Conservation (phyloP, 2,329 filamentous ascomycete genomes). For the Alternaria longipes region DNA sequence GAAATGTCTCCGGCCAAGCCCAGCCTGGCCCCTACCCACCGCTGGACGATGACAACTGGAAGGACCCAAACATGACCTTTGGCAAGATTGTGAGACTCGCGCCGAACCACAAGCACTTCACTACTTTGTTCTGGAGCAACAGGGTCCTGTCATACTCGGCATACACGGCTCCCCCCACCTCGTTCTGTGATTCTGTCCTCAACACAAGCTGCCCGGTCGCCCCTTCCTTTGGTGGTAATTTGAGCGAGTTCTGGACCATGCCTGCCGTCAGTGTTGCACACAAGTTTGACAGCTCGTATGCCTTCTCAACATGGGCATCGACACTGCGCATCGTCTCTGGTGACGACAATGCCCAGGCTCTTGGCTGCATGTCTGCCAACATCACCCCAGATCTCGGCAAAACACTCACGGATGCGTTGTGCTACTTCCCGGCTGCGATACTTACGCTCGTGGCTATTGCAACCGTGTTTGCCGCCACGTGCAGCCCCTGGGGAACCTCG, state of each 20-base stretch:
- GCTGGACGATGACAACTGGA: slow-evolving; percentile 66
- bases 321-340: slow-evolving; percentile 80
- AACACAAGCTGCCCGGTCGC: slow-evolving; percentile 72
- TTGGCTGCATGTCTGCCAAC: slow-evolving; percentile 83
- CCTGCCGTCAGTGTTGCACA: slow-evolving; percentile 78
- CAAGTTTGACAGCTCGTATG: slow-evolving; percentile 81
- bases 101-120: slow-evolving; percentile 66
- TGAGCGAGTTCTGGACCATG: slow-evolving; percentile 63
- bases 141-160: slow-evolving; percentile 81
- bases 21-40: slow-evolving; percentile 67
- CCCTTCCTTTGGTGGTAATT: slow-evolving; percentile 72
- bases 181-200: slow-evolving; percentile 72
- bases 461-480: slow-evolving; percentile 84
- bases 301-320: slow-evolving; percentile 82
- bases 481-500: slow-evolving; percentile 90
- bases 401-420: slow-evolving; percentile 72
- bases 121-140: slow-evolving; percentile 76
- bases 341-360: slow-evolving; percentile 66
- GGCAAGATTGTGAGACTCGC: slow-evolving; percentile 81
- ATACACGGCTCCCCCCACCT: slow-evolving; percentile 59
- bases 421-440: slow-evolving; percentile 79
- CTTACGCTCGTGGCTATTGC: slow-evolving; percentile 82
- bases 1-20: slow-evolving; percentile 84
- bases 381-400: slow-evolving; percentile 84
- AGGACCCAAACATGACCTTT: slow-evolving; percentile 65